Evolutionary conservation across 208 protist species (phyloP), one percentile per base, ranked within the genome.

Genomic region (Strigomonas galati): DNA sequence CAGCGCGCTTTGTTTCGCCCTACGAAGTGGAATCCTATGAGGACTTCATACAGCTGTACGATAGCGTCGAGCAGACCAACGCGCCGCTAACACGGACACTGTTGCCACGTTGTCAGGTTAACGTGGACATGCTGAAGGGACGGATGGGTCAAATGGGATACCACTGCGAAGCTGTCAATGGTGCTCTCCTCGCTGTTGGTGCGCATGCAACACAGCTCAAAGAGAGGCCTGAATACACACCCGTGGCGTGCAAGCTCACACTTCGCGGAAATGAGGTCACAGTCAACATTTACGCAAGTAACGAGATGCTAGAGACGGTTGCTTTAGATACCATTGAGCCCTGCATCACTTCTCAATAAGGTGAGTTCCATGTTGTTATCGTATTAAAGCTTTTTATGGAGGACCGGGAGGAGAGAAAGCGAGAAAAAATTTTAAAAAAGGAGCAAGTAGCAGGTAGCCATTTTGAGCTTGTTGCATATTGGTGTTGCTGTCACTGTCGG

Each of bases 201-300:
- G 87, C 87, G 7, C 84, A 85, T 59, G 79, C 87, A 10, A 73
- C 81, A 5, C 81, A 89, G 66, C 73, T 75, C 17, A 79, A 83
- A 59, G 84, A 83, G n/a, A 73, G 70, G 21, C 60, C 84, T 3
- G 75, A 78, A 17, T 93, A 85, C 67, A 62, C 65, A n/a, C 83
- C 82, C 0, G 65, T 89, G 3, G 66, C 78, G 43, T 88, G 84
- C 62, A 67, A 92, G 61, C 57, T 89, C 26, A 62, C 74, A 26
- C 56, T 62, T 21, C 69, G 65, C 15, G 60, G 65, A 1, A 67
- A 56, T 28, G 76, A 75, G 49, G 69, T 80, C 44, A 62, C 74
- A 28, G 66, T 83, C 15, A 79, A 32, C 0, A 69, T 87, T 1
- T 87, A 81, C 64, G 63, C 77, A 2, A 55, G 72, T n/a, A 58